Evolutionary conservation across 495 filamentous ascomycete species (phyloP).

Genomic region (Sordaria brevicollis): DNA sequence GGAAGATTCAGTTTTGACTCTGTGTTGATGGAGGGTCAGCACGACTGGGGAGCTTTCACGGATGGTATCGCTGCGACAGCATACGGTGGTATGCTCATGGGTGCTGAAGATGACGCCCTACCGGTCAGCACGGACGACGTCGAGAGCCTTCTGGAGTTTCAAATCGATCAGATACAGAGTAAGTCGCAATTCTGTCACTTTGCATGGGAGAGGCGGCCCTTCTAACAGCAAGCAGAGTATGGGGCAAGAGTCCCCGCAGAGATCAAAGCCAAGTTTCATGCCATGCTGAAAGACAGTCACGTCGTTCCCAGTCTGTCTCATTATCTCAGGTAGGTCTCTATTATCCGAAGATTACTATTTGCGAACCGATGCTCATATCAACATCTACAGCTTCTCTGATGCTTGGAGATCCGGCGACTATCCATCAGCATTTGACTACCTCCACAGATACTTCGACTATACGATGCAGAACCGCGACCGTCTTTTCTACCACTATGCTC

Average conservation of each 20-base stretch:
- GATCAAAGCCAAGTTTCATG: constrained; percentile 51
- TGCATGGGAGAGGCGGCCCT: neutral
- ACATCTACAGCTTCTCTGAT: constrained; percentile 60
- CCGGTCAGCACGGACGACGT: constrained; percentile 70
- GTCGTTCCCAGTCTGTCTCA: constrained; percentile 63
- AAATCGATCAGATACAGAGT: constrained; percentile 81
- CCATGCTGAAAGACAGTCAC: constrained; percentile 54
- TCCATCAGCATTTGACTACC: constrained; percentile 74
- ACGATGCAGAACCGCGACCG: constrained; percentile 82
- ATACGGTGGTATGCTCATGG: constrained; percentile 48
- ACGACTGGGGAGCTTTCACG: constrained; percentile 32
- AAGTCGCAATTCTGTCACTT: constrained; percentile 17
- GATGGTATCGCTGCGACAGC: constrained; percentile 41
- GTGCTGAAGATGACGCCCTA: constrained; percentile 27
- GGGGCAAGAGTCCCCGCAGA: constrained; percentile 63
- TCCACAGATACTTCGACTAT: constrained; percentile 96
- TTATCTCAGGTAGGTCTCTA: constrained; percentile 53
- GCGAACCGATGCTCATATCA: constrained; percentile 11
- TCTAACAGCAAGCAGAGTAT: constrained; percentile 13
- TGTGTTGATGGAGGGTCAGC: constrained; percentile 43
- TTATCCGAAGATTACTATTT: neutral
- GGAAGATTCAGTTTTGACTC: constrained; percentile 58
- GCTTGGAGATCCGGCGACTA: constrained; percentile 89
- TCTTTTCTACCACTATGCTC: constrained; percentile 86
- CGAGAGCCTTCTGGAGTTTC: constrained; percentile 74